Base-by-base conservation (phyloP, 805 yeast species). In the Saccharomycopsis fibuligera region DNA sequence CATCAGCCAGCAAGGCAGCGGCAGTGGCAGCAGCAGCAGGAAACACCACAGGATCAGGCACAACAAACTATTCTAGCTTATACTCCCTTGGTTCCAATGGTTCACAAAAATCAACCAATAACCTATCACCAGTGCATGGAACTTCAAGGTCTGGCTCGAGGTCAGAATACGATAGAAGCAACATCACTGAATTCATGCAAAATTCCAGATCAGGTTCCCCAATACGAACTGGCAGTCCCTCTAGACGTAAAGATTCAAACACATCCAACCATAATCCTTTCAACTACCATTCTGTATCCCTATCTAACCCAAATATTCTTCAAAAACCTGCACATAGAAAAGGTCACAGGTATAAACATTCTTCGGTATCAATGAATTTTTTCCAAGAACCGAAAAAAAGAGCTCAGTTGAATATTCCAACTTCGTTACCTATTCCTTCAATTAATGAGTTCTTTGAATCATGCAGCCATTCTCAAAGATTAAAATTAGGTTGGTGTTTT, bases 321-420 rank as follows among this genome's bases (percentile, higher is more conserved):
- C 58, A 62, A n/a, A 61, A 69, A 58, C 78, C 88, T 1, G 80
- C 85, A 0, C 86, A 81, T 58, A 81, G 99, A 70, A 80, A 90
- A 57, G 99, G 99, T 5, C 99, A 91, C 65, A 76, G 91, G 57
- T 91, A 91, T 62, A 91, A 91, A 62, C 98, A 91, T 64, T 89
- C 97, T 2, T 89, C 96, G 6, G 96, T 91, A 4, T 88, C 96
- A 4, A 85, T 91, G 93, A 90, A 91, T 63, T 75, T 91, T 62
- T 91, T 93, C 62, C 96, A 87, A 64, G 97, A 91, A 60, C 96
- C 97, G 1, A 84, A 89, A 14, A 78, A 72, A 36, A 72, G 81
- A 33, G 81, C 84, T 3, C 84, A 89, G 0, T 75, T 82, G 55
- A 86, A 89, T 16, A 79, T 89, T 6, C 96, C 96, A 1, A 82